Base-by-base conservation (phyloP, 169 alveolate genomes). In the Plasmodium chabaudi region DNA sequence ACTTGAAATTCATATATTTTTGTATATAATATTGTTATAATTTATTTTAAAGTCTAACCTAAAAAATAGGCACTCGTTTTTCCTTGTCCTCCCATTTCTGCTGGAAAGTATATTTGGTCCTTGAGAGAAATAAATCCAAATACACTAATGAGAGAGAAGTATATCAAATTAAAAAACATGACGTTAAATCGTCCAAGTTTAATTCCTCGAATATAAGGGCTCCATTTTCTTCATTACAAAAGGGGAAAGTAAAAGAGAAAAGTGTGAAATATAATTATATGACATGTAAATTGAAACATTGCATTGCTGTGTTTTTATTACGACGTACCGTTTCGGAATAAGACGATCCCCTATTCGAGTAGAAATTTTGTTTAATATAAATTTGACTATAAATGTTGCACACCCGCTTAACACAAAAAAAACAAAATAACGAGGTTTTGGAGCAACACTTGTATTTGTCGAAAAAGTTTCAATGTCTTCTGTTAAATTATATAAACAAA, bases 131-230 rank as follows among this genome's bases (percentile, higher is more conserved):
- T 87, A 19, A 74, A 72, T 12, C 90, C 89, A 9, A 77, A 68
- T 6, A 56, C 25, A 12, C 88, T 77, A 10, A 77, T 64, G 10
- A 77, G 57, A 12, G 88, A 63, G 56, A 77, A 77, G 46, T 77
- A 77, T 63, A 77, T 63, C 47, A 77, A 47, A 10, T 77, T 77
- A 42, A 77, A 77, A 51, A 77, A 77, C 88, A 77, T 77, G 39
- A 77, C 39, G 49, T 77, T 77, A 21, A 77, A 77, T 44, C 88
- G 23, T 39, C 46, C 97, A 93, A 97, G 91, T 88, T 95, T 95
- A 65, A 94, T 94, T 98, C 95, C 95, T 46, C 96, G 91, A 23
- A 97, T 93, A 86, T 96, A 95, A 2, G 98, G 98, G 17, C 96
- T 97, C 53, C 94, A 88, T 84, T 97, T 98, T n/a, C 95, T 95